phyloP scores from a whole-genome alignment of 345 rosid species.

The Eucalyptus leucophloia region DNA sequence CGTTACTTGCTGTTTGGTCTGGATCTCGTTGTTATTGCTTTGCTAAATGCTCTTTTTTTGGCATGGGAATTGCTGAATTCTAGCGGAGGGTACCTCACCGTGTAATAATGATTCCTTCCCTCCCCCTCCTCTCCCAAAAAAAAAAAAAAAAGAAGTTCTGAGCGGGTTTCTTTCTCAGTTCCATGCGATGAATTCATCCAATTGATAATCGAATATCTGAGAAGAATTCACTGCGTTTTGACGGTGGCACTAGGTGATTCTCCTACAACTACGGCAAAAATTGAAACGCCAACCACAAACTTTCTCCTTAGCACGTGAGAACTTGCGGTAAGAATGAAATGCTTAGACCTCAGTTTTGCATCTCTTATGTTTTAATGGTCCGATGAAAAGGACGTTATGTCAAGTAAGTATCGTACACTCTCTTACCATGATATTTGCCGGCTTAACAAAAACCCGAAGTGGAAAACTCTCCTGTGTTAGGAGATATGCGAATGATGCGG shows the following conservation, averaged over 20 bases:
- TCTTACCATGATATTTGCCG: background rate
- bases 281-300: background rate
- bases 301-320: background rate
- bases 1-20: background rate
- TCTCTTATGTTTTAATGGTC: background rate
- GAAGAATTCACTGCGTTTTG: background rate
- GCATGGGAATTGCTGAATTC: background rate
- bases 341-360: background rate
- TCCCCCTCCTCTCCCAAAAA: fast-evolving
- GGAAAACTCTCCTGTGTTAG: background rate
- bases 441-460: background rate
- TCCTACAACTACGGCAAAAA: background rate
- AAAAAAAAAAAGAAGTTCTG: background rate
- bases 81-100: background rate
- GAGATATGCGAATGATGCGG: background rate
- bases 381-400: background rate
- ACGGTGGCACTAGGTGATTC: background rate
- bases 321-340: background rate
- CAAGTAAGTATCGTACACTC: background rate
- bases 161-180: background rate
- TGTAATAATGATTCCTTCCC: background rate
- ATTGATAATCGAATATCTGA: background rate
- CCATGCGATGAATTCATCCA: background rate
- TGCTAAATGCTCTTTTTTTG: background rate
- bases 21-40: background rate